phyloP scores from a whole-genome alignment of 805 yeast species.

The Saccharomycopsis capsularis region DNA sequence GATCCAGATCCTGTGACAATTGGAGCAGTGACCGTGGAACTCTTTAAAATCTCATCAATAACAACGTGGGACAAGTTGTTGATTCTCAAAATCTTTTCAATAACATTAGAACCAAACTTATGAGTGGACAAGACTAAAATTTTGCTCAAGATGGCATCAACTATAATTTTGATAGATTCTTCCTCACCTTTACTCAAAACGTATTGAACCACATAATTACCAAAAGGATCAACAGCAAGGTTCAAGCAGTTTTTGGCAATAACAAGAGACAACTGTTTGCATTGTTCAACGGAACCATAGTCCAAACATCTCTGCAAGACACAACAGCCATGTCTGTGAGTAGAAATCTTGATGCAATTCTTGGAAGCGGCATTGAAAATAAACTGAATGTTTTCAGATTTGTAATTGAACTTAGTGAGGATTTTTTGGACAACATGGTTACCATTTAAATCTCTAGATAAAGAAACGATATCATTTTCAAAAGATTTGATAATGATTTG shows the following conservation, averaged over 20 bases:
- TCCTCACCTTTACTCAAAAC: slow-evolving; percentile 49
- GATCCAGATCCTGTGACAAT: slow-evolving; percentile 23
- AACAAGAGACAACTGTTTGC: slow-evolving; percentile 54
- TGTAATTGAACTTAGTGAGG: slow-evolving; percentile 53
- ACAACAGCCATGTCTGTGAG: slow-evolving; percentile 97
- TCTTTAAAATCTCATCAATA: slow-evolving; percentile 41
- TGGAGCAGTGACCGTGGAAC: slow-evolving; percentile 25
- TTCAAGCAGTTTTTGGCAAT: slow-evolving; percentile 63
- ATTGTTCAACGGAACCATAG: slow-evolving; percentile 69
- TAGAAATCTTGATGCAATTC: slow-evolving; percentile 75
- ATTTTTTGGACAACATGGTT: slow-evolving; percentile 96
- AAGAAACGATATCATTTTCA: slow-evolving; percentile 62
- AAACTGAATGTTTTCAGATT: slow-evolving; percentile 68
- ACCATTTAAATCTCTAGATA: slow-evolving; percentile 88
- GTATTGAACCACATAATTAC: slow-evolving; percentile 94
- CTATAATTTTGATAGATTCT: slow-evolving; percentile 30
- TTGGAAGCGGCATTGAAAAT: slow-evolving; percentile 78
- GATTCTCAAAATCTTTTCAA: slow-evolving; percentile 74
- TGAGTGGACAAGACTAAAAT: slow-evolving; percentile 58
- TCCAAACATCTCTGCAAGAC: slow-evolving; percentile 93
- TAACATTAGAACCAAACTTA: slow-evolving; percentile 90
- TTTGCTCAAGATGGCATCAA: slow-evolving; percentile 30
- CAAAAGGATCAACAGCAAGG: slow-evolving; percentile 86
- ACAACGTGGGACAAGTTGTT: slow-evolving; percentile 40
- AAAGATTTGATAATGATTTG: slow-evolving; percentile 53